These are phyloP conservation scores for Ramalina intermedia DNA, from an alignment of 495 filamentous ascomycete species.

Conservation along the genomic window DNA sequence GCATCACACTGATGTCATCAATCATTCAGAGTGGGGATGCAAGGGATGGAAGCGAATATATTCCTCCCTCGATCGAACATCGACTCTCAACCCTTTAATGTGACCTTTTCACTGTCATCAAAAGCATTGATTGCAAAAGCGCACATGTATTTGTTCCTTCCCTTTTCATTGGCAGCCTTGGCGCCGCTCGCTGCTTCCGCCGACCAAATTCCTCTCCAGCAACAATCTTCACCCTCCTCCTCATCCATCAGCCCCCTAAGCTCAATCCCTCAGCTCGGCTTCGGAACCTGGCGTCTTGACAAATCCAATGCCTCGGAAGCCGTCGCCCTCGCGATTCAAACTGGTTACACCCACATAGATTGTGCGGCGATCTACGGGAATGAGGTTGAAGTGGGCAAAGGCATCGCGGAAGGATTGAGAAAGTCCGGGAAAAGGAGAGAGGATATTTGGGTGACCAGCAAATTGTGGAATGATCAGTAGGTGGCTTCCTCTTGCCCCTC, in stretches of 20 bases:
- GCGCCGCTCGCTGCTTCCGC: too few species aligned
- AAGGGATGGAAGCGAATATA: too few species aligned
- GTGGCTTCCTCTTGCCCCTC: neutral
- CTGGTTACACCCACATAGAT: constrained; percentile 59
- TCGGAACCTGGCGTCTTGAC: constrained; percentile 33
- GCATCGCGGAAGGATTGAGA: constrained; percentile 30
- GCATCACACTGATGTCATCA: too few species aligned
- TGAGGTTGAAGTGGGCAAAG: constrained; percentile 45
- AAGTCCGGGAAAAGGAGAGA: constrained; percentile 41
- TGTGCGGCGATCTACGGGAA: constrained; percentile 58
- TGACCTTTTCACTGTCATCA: too few species aligned
- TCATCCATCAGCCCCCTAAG: neutral
- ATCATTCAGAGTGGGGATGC: too few species aligned
- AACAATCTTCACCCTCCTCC: too few species aligned
- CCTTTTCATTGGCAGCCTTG: too few species aligned
- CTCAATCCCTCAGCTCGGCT: constrained; percentile 32
- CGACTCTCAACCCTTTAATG: too few species aligned
- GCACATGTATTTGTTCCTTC: too few species aligned
- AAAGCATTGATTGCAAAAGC: too few species aligned
- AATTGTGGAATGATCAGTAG: constrained; percentile 45
- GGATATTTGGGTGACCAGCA: constrained; percentile 61
- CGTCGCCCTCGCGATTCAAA: constrained; percentile 39
- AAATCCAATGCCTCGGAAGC: constrained; percentile 21
- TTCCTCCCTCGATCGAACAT: too few species aligned
- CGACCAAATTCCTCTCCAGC: too few species aligned